Conservation (phyloP, 257 asterid genomes). For the Linderniella brevidens region DNA sequence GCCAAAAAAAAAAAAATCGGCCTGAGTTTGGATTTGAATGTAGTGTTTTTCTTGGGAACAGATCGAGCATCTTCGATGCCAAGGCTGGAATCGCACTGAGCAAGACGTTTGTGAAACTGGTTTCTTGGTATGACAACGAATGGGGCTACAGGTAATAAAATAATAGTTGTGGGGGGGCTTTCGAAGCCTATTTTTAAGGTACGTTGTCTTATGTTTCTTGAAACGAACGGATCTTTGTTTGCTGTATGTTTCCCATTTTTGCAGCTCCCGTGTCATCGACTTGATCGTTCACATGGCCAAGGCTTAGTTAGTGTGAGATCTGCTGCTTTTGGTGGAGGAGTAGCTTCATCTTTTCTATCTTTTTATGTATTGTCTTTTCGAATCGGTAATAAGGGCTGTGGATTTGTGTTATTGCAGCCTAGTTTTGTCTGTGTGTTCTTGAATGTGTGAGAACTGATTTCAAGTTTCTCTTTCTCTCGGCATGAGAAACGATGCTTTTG, state of each 20-base stretch:
- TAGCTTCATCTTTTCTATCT: too few relatives aligned
- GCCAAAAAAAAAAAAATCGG: too few relatives aligned
- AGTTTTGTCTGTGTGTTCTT: too few relatives aligned
- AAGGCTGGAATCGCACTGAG: slow-evolving; percentile 53
- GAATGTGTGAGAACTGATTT: too few relatives aligned
- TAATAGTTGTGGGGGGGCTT: not conserved
- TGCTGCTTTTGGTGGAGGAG: too few relatives aligned
- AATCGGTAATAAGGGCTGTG: too few relatives aligned
- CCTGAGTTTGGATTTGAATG: too few relatives aligned
- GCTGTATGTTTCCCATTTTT: not conserved
- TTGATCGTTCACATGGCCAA: slow-evolving; percentile 46
- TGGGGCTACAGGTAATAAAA: slow-evolving; percentile 49
- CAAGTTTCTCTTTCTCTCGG: too few relatives aligned
- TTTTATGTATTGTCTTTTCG: too few relatives aligned
- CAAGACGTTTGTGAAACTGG: slow-evolving; percentile 41
- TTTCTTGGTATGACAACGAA: slow-evolving; percentile 59
- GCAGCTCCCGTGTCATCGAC: slow-evolving; percentile 46
- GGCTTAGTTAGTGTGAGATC: slow-evolving; percentile 31
- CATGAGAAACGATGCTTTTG: too few relatives aligned
- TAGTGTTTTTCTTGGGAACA: slow-evolving; percentile 3
- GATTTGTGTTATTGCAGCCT: too few relatives aligned
- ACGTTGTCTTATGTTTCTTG: not conserved
- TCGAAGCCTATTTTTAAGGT: too few relatives aligned
- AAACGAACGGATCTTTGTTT: not conserved
- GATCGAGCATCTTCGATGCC: slow-evolving; percentile 56